Conservation (phyloP, 169 alveolate species). For the Plasmodium coatneyi region DNA sequence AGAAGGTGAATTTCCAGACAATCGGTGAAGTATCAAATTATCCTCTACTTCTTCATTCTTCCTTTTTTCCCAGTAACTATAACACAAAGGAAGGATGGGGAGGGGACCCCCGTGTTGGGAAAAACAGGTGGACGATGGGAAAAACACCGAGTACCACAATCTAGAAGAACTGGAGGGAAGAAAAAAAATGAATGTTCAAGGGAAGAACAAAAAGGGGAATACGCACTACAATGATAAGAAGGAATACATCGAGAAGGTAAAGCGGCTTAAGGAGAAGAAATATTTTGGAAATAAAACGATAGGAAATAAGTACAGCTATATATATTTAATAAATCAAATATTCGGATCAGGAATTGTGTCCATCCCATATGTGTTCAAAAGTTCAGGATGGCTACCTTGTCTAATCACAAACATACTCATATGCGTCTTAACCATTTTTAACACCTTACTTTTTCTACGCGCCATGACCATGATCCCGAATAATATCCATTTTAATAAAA, state of each 20-base stretch:
- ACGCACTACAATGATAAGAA: neutral
- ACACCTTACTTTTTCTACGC: conserved; percentile 81
- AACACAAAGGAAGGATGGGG: neutral
- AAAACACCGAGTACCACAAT: neutral
- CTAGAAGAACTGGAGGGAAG: neutral
- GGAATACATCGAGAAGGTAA: conserved; percentile 60
- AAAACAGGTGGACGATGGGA: conserved; percentile 3
- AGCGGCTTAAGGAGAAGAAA: conserved; percentile 51
- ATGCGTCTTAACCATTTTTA: conserved; percentile 77
- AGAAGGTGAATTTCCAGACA: neutral
- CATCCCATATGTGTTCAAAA: conserved; percentile 79
- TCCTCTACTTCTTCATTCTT: too few relatives aligned
- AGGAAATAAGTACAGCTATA: conserved; percentile 53
- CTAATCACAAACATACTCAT: conserved; percentile 75
- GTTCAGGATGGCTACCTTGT: conserved; percentile 82
- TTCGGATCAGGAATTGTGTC: conserved; percentile 80
- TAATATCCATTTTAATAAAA: conserved; percentile 82
- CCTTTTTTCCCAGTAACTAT: neutral
- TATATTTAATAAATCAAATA: conserved; percentile 69
- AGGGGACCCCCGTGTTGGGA: neutral
- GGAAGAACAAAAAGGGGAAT: neutral
- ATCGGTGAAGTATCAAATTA: neutral
- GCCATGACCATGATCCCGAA: conserved; percentile 86
- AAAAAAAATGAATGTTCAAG: neutral
- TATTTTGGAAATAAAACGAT: conserved; percentile 68